Evolutionary conservation across 1,139 yeast species (phyloP).

Genomic region (Hyphopichia buzzinii): DNA sequence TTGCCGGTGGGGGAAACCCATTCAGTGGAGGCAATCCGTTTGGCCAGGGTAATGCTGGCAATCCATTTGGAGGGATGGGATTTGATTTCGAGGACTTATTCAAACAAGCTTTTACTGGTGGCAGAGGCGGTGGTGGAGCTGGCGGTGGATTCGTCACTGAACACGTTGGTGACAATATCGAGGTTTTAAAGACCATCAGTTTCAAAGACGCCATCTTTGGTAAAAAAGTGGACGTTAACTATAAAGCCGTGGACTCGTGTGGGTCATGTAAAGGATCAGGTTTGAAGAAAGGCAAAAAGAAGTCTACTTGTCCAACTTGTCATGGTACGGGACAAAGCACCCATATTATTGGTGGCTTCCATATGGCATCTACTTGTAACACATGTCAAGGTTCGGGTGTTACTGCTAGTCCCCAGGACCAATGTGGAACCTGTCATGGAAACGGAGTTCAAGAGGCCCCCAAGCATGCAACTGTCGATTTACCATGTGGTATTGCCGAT

Average conservation of each 20-base stretch:
- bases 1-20: slow-evolving; percentile 44
- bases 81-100: slow-evolving; percentile 86
- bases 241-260: slow-evolving; percentile 77
- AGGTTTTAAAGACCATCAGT: slow-evolving; percentile 67
- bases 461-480: slow-evolving; percentile 71
- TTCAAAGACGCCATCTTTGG: slow-evolving; percentile 92
- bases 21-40: slow-evolving; percentile 44
- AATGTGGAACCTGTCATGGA: slow-evolving; percentile 82
- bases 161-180: slow-evolving; percentile 87
- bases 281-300: slow-evolving; percentile 70
- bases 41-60: slow-evolving; percentile 26
- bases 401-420: slow-evolving; percentile 61
- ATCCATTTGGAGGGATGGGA: slow-evolving; percentile 49
- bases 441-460: slow-evolving; percentile 75
- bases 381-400: slow-evolving; percentile 91
- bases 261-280: slow-evolving; percentile 83
- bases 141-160: slow-evolving; percentile 58
- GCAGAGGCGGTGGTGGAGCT: slow-evolving; percentile 35
- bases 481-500: slow-evolving; percentile 87
- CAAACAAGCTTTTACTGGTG: slow-evolving; percentile 67
- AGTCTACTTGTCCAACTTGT: slow-evolving; percentile 80
- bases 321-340: slow-evolving; percentile 93
- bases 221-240: slow-evolving; percentile 61
- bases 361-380: slow-evolving; percentile 91
- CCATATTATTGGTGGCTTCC: slow-evolving; percentile 91